Percentiles rank a stretch among this genome's conserved stretches.
Evolutionary conservation across 2,329 filamentous ascomycete species (phyloP).

Genomic region (Hymenoscyphus occultus): DNA sequence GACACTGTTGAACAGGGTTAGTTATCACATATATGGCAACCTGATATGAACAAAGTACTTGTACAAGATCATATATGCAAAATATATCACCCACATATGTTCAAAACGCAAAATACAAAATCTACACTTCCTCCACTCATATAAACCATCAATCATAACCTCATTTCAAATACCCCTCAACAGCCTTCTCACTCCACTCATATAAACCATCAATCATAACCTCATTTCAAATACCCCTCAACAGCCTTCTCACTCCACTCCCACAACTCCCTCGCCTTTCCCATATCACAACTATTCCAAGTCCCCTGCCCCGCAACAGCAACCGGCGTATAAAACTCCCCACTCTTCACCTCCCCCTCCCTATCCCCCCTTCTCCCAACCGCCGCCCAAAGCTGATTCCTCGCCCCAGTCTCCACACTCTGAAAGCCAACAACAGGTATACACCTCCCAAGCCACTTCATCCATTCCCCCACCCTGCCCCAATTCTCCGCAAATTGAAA

Average conservation of each 20-base stretch:
- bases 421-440: conserved; percentile 13
- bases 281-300: conserved; percentile 24
- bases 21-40: too few species aligned
- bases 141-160: too few species aligned
- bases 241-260: conserved; percentile 36
- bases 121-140: too few species aligned
- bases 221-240: conserved; percentile 15
- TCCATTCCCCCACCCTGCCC: conserved; percentile 8
- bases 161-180: conserved; percentile 23
- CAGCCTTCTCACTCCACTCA: conserved; percentile 34
- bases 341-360: conserved; percentile 32
- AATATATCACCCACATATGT: too few species aligned
- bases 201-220: too few species aligned
- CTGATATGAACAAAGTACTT: too few species aligned
- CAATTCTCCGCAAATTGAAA: conserved; percentile 9
- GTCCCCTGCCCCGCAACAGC: conserved; percentile 31
- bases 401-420: conserved; percentile 38
- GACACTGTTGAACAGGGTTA: too few species aligned
- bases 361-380: conserved; percentile 27
- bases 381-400: conserved; percentile 43
- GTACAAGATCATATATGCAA: too few species aligned
- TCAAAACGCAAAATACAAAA: too few species aligned
- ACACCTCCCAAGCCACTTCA: background rate
- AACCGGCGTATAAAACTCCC: conserved; percentile 38
- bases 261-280: conserved; percentile 37